Evolutionary conservation across 768 basidiomycete species (phyloP).

Genomic region (Tricholoma matsutake): DNA sequence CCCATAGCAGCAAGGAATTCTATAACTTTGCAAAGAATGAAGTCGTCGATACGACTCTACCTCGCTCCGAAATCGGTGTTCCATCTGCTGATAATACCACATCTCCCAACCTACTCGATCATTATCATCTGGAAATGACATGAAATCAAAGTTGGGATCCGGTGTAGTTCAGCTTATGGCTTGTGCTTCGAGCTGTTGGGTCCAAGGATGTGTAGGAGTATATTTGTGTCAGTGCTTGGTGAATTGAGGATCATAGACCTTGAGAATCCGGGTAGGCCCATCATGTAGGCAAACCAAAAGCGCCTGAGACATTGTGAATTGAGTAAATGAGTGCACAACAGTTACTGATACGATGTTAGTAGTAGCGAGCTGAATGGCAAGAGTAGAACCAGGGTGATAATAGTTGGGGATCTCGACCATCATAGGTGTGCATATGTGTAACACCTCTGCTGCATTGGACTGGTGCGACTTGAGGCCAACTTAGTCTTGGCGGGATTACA

Average conservation of each 20-base stretch:
- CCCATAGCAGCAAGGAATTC: background rate
- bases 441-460: too few relatives aligned
- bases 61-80: background rate
- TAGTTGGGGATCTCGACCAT: too few relatives aligned
- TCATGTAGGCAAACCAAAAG: background rate
- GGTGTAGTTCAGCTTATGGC: background rate
- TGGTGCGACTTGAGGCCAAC: too few relatives aligned
- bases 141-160: background rate
- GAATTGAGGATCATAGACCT: background rate
- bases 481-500: too few relatives aligned
- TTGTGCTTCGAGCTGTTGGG: background rate
- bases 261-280: background rate
- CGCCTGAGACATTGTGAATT: background rate
- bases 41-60: background rate
- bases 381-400: too few relatives aligned
- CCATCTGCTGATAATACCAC: background rate
- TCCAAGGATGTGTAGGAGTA: background rate
- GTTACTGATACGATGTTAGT: background rate
- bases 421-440: too few relatives aligned
- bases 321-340: constrained; percentile 8
- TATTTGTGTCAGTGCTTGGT: background rate
- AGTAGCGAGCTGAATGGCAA: background rate
- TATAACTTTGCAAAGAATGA: background rate
- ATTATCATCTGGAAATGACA: background rate
- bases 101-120: background rate